Conservation (phyloP, 1,284 basidiomycete species). For the Trichosporon coremiiforme region DNA sequence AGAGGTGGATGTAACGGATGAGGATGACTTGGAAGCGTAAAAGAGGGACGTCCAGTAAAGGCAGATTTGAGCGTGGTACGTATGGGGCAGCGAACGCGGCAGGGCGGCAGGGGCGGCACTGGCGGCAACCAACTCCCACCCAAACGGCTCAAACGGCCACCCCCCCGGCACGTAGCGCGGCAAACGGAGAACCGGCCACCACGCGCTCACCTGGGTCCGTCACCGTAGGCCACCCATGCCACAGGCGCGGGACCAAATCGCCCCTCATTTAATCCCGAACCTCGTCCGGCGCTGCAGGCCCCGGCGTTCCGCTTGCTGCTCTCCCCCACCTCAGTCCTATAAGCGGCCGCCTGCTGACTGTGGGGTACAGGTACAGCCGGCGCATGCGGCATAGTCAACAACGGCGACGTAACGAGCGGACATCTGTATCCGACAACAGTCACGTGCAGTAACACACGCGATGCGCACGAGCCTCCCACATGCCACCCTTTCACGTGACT, state of each 20-base stretch:
- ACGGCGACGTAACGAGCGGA: not conserved
- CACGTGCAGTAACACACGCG: not conserved
- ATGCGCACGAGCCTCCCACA: not conserved
- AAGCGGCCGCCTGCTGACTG: not conserved
- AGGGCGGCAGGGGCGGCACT: too few species aligned
- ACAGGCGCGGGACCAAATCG: not conserved
- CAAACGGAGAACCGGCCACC: slow-evolving; percentile 19
- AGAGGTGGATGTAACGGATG: slow-evolving; percentile 7
- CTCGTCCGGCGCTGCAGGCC: slow-evolving; percentile 13
- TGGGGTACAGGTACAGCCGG: not conserved
- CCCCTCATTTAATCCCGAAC: not conserved
- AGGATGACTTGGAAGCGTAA: not conserved
- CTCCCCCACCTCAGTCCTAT: not conserved
- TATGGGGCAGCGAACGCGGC: slow-evolving; percentile 11
- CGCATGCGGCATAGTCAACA: too few species aligned
- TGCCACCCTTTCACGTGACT: not conserved
- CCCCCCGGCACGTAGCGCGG: not conserved
- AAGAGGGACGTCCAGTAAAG: not conserved
- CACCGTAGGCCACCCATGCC: slow-evolving; percentile 2
- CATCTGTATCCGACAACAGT: not conserved
- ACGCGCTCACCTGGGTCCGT: not conserved
- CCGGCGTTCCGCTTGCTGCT: not conserved
- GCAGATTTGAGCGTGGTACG: slow-evolving; percentile 15
- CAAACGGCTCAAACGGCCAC: not conserved
- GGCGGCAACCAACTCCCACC: slow-evolving; percentile 14